Evolutionary conservation across 2,329 filamentous ascomycete species (phyloP), one percentile per base, ranked within the genome.

Genomic region (Xylaria sp.): DNA sequence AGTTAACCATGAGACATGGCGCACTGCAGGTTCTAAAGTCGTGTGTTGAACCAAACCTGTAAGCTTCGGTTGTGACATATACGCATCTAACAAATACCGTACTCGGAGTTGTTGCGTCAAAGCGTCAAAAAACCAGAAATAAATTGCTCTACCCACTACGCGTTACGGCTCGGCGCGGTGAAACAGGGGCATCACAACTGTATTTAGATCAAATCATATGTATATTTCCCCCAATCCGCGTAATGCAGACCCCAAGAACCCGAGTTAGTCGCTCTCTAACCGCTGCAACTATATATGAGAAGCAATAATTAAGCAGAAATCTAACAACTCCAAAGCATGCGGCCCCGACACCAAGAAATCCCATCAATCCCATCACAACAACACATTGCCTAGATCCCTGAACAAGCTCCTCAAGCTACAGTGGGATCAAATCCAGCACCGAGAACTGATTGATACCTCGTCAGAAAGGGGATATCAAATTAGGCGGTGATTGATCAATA

Each of bases 301-400:
- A 25, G 50, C 37, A 61, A 37, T 28, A 55, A 60, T 39, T 50
- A 61, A 61, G 7, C 15, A 48, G 56, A 55, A 61, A 37, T 66
- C 63, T 61, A 39, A 39, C 18, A 61, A 48, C 37, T 56, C 39
- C 39, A 34, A 52, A 44, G 37, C 46, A 23, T 25, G 2, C 23
- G 10, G 6, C 34, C 6, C 46, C 23, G 18, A 52, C 13, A 37
- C 23, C n/a, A 18, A 12, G 10, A 51, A 65, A 44, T 10, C 25
- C 15, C 12, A 12, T 10, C n/a, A 50, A 34, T 0, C 52, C 15
- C n/a, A n/a, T n/a, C n/a, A 6, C 15, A 25, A 46, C 6, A 25
- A 15, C 32, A 48, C 18, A 51, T 41, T 39, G n/a, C 9, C n/a
- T 39, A 39, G n/a, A 10, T 23, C 4, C 41, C 15, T 2, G 9